Conservation (phyloP, 2,329 filamentous ascomycete species). For the Plectosphaerella sp. region DNA sequence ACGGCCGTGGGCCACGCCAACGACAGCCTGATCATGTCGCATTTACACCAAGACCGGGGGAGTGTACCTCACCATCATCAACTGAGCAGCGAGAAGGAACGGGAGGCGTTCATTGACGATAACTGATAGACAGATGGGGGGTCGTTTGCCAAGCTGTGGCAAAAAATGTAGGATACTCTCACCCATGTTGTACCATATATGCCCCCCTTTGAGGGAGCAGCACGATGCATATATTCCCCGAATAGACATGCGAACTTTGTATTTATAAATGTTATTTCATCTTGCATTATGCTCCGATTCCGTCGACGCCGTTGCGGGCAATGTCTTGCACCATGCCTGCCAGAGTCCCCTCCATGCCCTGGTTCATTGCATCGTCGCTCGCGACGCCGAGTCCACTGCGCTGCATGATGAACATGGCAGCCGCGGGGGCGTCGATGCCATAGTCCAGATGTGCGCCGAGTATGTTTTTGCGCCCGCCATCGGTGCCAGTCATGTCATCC, state of each 20-base stretch:
- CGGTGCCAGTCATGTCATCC: too few relatives aligned
- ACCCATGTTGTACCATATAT: too few relatives aligned
- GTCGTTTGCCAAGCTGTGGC: not conserved
- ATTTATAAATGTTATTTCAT: too few relatives aligned
- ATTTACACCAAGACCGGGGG: not conserved
- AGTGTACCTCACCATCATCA: too few relatives aligned
- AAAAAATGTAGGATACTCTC: too few relatives aligned
- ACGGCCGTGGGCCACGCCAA: not conserved
- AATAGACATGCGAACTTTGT: too few relatives aligned
- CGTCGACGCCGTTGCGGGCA: not conserved
- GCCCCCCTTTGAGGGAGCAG: too few relatives aligned
- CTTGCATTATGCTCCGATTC: not conserved
- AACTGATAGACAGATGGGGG: not conserved
- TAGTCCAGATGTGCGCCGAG: constrained; percentile 10
- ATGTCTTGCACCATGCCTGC: constrained; percentile 10
- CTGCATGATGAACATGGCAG: constrained; percentile 15
- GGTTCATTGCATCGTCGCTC: constrained; percentile 15
- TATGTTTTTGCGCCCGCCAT: not conserved
- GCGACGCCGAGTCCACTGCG: constrained; percentile 17
- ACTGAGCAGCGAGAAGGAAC: too few relatives aligned
- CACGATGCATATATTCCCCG: too few relatives aligned
- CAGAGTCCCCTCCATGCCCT: constrained; percentile 15
- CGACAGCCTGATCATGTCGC: not conserved
- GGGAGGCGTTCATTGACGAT: too few relatives aligned
- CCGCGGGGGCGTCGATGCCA: constrained; percentile 11